Base-by-base conservation (phyloP, 352 stramenopile genomes). In the Globisporangium okanoganense region DNA sequence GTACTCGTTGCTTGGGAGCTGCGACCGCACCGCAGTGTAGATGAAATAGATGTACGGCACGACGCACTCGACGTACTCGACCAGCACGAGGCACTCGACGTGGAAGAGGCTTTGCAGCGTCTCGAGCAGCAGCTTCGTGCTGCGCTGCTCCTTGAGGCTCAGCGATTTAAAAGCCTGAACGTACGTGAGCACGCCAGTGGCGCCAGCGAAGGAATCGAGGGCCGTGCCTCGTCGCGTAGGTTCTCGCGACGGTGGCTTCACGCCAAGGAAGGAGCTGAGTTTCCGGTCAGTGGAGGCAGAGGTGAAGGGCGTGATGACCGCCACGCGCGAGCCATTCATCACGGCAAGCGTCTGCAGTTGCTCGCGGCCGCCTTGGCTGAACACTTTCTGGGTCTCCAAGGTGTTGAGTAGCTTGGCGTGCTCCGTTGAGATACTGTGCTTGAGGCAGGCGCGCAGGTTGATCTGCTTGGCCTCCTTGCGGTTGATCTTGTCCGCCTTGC, bases 51-150 rank as follows among this genome's bases (percentile, higher is more conserved):
- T 29, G 14, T 52, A 55, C 9, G 62, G 62, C 13, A 64, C 66
- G 48, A 67, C 54, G 41, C 58, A 58, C 57, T 73, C 62, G n/a
- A 67, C 56, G 53, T 72, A 72, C 58, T 72, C 57, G 40, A 64
- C 58, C 9, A 66, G 49, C 16, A 70, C 50, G 44, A 70, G 56
- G 45, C 63, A 70, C 27, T 72, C 62, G 27, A 47, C 48, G 20
- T 55, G 61, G 41, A 70, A 72, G 4, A 63, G 47, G 4, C 62
- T 53, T 29, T 66, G 52, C 25, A 54, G 44, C 16, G 44, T 49
- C 29, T 63, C 33, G 27, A 41, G 7, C 20, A 62, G 29, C 13
- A 48, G 24, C 5, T 14, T 31, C 0, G 20, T 27, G 36, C n/a
- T n/a, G n/a, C n/a, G n/a, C n/a, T n/a, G n/a, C n/a, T n/a, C n/a